Base-by-base conservation (phyloP, 1,139 yeast genomes). In the Trichomonascaceae sp. region DNA sequence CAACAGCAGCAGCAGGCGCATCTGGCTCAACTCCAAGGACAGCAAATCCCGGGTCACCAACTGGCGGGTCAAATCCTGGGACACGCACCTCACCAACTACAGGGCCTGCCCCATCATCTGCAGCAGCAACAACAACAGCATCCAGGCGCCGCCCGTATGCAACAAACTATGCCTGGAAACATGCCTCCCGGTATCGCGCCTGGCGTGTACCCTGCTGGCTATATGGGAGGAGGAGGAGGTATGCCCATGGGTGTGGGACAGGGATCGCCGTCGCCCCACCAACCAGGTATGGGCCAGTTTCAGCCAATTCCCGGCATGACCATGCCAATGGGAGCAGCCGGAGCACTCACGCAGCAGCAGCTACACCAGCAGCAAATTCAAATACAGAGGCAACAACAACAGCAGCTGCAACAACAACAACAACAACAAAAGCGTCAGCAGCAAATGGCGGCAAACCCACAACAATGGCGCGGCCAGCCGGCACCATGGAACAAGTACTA, bases 401-500 rank as follows among this genome's bases (percentile, higher is more conserved):
- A 23, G 16, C 39, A 17, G 17, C 27, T 13, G 15, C 28, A 23
- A 4, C 35, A 34, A 2, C 30, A 23, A 33, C 36, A 29, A 15
- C 26, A 16, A 29, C 31, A 23, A 20, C 31, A 28, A 23, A 27
- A 20, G 23, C 31, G 3, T 16, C 29, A 13, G 26, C 30, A 27
- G 27, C 33, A 15, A 17, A 14, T 17, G 13, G 17, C 26, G 28
- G 17, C n/a, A 27, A 17, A 22, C 35, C 13, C 13, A 15, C 33
- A 9, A n/a, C 33, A 15, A 23, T 11, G 11, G 47, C 33, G 41
- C n/a, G 46, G 46, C 8, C 47, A 44, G 28, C 41, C 47, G 8
- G 47, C 40, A 2, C 40, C 45, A 9, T 44, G 47, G 47, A 44
- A 44, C 35, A 44, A 44, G 31, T 44, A 43, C 28, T 26, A 26